Base-by-base conservation (phyloP, 2,329 filamentous ascomycete genomes). In the Fusarium multiceps region DNA sequence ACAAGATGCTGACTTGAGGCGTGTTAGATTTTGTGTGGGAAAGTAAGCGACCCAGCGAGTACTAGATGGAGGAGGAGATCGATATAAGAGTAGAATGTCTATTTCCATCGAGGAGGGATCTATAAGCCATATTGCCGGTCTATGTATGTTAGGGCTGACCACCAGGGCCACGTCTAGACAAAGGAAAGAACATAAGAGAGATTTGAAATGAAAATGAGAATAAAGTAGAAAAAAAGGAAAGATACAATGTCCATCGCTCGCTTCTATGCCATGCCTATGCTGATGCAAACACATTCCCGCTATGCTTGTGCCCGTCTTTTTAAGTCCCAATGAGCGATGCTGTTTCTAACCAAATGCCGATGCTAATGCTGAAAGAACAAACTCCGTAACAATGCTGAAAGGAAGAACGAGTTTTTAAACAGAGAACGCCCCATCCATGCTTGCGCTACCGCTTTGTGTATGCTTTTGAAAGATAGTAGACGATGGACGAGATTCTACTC, bases 21-120 rank as follows among this genome's bases (percentile, higher is more conserved):
- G 54, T 55, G 46, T 25, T 70, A 85, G 82, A 57, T 85, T 85
- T 54, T 85, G 83, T 60, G 83, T 85, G 5, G 83, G 83, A 20
- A 85, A 84, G 70, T 85, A 66, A 76, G 28, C 27, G 7, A 21
- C 18, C 27, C 16, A 47, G 28, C 10, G 18, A 48, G 40, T 37
- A 18, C 9, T 25, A 18, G 14, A 18, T 16, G 6, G n/a, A 28
- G 6, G n/a, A 50, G 27, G 45, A 50, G 20, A 30, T 57, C 49
- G 55, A 21, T 42, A 25, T 28, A 55, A 55, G 56, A 59, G 41
- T 61, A 43, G 51, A 60, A 42, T 46, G 49, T 56, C 16, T 58
- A 53, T 64, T 49, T 65, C 46, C 62, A n/a, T 66, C 45, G 27
- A 48, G 37, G 50, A 58, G 55, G 48, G 20, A 11, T 71, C 59